Conservation (phyloP, 768 basidiomycete genomes). For the Xanthoconium purpureum region DNA sequence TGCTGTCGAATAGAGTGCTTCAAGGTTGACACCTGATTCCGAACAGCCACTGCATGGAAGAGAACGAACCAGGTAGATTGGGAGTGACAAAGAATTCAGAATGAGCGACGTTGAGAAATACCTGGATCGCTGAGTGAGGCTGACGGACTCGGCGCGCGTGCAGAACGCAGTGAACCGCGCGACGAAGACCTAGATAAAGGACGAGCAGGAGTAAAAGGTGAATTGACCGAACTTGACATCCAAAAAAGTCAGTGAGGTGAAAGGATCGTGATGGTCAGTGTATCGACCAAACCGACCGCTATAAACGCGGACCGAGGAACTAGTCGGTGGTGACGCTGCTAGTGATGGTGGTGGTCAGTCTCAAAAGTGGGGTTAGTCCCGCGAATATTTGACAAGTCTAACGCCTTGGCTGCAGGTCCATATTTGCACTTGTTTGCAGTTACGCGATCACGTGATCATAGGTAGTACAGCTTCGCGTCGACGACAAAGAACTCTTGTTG, state of each 20-base stretch:
- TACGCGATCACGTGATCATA: slow-evolving; percentile 30
- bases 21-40: slow-evolving; percentile 76
- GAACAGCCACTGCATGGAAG: slow-evolving; percentile 57
- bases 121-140: slow-evolving; percentile 64
- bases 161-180: slow-evolving; percentile 44
- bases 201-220: slow-evolving; percentile 34
- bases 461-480: neutral
- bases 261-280: slow-evolving; percentile 27
- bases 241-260: slow-evolving; percentile 19
- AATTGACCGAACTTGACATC: slow-evolving; percentile 35
- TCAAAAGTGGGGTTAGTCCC: neutral
- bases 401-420: neutral
- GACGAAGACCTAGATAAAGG: slow-evolving; percentile 48
- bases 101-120: slow-evolving; percentile 35
- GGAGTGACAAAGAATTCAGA: slow-evolving; percentile 23
- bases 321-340: slow-evolving; percentile 4
- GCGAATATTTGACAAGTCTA: slow-evolving; percentile 3
- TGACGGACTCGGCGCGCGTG: slow-evolving; percentile 53
- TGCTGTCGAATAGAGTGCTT: slow-evolving; percentile 83
- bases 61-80: slow-evolving; percentile 25
- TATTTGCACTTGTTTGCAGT: slow-evolving; percentile 24
- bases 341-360: slow-evolving; percentile 7
- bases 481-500: too few species aligned
- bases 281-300: slow-evolving; percentile 15
- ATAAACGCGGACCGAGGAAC: slow-evolving; percentile 3